These are phyloP conservation scores for Quercus bicolor DNA, from an alignment of 306 rosid genomes.

Conservation along the genomic window DNA sequence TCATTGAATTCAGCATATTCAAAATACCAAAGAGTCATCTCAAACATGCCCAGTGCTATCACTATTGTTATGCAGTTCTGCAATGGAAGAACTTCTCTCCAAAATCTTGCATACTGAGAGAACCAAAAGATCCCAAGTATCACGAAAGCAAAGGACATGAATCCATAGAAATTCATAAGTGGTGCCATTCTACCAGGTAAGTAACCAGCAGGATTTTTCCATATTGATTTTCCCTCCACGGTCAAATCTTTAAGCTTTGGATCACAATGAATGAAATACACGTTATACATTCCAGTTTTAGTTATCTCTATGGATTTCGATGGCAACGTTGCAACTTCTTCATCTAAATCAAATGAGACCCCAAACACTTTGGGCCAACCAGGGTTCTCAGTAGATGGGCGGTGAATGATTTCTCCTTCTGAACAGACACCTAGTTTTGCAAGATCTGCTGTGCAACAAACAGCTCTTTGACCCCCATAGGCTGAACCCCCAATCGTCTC, in stretches of 20 bases:
- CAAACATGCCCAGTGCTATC: constrained; percentile 93
- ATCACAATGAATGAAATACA: constrained; percentile 94
- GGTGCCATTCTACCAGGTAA: constrained; percentile 99
- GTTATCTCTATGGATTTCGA: constrained; percentile 55
- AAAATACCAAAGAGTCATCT: constrained; percentile 91
- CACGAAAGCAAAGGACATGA: constrained; percentile 88
- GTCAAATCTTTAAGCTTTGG: constrained; percentile 61
- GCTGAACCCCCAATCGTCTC: constrained; percentile 94
- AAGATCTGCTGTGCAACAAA: constrained; percentile 89
- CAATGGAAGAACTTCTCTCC: constrained; percentile 83
- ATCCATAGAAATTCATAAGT: constrained; percentile 72
- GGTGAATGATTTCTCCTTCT: constrained; percentile 81
- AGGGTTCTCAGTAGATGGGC: constrained; percentile 53
- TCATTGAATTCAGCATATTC: constrained; percentile 90
- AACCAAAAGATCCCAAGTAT: constrained; percentile 90
- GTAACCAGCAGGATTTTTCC: constrained; percentile 92
- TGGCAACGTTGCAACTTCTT: constrained; percentile 51
- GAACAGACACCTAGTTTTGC: constrained; percentile 82
- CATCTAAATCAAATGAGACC: constrained; percentile 50
- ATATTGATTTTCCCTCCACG: constrained; percentile 84
- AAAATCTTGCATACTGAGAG: constrained; percentile 82
- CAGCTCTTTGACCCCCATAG: constrained; percentile 98
- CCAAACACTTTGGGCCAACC: constrained; percentile 88
- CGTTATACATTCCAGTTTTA: constrained; percentile 93
- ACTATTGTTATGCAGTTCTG: constrained; percentile 93